A percentile compares a stretch with the other conserved stretches of the same genome.
These are phyloP conservation scores for Anisodus acutangulus DNA, from an alignment of 257 asterid species.

Conservation along the genomic window DNA sequence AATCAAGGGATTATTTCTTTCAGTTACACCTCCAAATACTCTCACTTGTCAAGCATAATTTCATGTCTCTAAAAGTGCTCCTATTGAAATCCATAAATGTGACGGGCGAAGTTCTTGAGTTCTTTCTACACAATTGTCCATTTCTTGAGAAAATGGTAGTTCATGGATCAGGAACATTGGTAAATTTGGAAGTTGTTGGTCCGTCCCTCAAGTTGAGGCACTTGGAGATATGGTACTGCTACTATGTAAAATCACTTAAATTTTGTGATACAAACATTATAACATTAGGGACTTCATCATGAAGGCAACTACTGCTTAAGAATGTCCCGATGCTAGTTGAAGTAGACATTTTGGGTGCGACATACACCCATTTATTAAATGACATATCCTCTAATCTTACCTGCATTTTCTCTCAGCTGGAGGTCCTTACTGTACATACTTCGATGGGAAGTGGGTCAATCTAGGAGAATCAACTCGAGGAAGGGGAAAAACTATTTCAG, in stretches of 20 bases:
- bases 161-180: conserved; percentile 43
- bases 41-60: not conserved
- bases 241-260: conserved; percentile 39
- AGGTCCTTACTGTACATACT: conserved; percentile 54
- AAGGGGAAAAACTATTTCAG: too few species aligned
- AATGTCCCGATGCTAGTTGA: conserved; percentile 56
- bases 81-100: conserved; percentile 50
- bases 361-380: conserved; percentile 43
- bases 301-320: conserved; percentile 28
- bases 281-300: conserved; percentile 35
- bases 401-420: conserved; percentile 52
- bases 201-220: conserved; percentile 42
- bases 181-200: conserved; percentile 43
- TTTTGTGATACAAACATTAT: conserved; percentile 47
- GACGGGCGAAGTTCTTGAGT: conserved; percentile 47
- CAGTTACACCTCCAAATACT: not conserved
- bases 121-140: conserved; percentile 42
- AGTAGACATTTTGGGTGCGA: conserved; percentile 32
- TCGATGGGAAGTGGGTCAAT: not conserved
- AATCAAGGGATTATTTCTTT: too few species aligned
- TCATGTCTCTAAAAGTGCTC: conserved; percentile 45
- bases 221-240: conserved; percentile 46
- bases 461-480: too few species aligned
- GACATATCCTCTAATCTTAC: conserved; percentile 56
- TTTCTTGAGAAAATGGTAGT: conserved; percentile 43